These are phyloP conservation scores for Pichia kudriavzevii DNA, from an alignment of 1,139 yeast genomes.

Conservation along the genomic window DNA sequence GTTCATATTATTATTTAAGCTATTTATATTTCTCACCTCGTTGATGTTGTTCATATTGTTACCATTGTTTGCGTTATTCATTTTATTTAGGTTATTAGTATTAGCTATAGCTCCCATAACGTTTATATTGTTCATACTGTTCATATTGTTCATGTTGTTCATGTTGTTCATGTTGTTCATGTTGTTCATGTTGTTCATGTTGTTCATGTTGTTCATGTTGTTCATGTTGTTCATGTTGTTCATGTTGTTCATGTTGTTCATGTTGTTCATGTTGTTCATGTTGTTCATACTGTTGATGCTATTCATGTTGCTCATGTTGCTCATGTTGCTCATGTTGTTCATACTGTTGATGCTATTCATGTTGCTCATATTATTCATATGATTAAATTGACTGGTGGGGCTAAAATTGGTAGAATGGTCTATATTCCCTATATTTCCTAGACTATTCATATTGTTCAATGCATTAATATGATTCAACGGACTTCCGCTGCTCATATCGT, in stretches of 20 bases:
- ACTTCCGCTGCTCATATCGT: too few species aligned
- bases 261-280: not conserved
- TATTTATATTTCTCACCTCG: too few species aligned
- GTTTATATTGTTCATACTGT: too few species aligned
- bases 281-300: not conserved
- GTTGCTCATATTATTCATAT: not conserved
- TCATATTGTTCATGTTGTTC: slow-evolving; percentile 1
- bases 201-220: slow-evolving; percentile 1
- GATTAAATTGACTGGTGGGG: not conserved
- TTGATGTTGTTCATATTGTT: too few species aligned
- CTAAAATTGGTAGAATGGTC: not conserved
- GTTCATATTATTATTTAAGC: too few species aligned
- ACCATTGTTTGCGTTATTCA: too few species aligned
- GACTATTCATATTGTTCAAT: not conserved
- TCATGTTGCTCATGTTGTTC: not conserved
- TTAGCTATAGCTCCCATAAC: too few species aligned
- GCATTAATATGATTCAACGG: not conserved
- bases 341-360: slow-evolving; percentile 1
- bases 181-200: slow-evolving; percentile 1
- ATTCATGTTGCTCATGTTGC: not conserved
- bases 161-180: slow-evolving; percentile 2
- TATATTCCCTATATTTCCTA: too few species aligned
- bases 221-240: slow-evolving; percentile 5
- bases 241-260: slow-evolving; percentile 1
- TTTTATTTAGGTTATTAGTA: too few species aligned